Evolutionary conservation across 2,329 filamentous ascomycete genomes (phyloP).

Genomic region (Fusarium veterinarium): DNA sequence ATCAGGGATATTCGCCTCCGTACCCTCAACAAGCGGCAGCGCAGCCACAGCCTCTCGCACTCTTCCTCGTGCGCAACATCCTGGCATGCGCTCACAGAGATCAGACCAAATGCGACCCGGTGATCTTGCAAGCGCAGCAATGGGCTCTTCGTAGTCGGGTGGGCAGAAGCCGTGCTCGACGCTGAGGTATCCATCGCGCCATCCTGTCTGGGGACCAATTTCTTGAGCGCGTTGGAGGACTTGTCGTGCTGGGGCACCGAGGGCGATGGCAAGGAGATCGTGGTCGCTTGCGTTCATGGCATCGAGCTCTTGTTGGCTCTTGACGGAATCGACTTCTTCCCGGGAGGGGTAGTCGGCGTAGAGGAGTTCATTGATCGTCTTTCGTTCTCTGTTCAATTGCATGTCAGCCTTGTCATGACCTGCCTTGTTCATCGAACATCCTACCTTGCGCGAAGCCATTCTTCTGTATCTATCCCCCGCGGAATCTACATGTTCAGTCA

Average conservation of each 20-base stretch:
- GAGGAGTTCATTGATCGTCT: slow-evolving; percentile 60
- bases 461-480: slow-evolving; percentile 56
- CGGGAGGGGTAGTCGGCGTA: slow-evolving; percentile 57
- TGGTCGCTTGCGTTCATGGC: slow-evolving; percentile 59
- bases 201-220: slow-evolving; percentile 62
- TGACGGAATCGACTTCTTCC: slow-evolving; percentile 53
- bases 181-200: slow-evolving; percentile 55
- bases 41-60: slow-evolving; percentile 62
- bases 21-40: slow-evolving; percentile 61
- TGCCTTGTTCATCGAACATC: not conserved
- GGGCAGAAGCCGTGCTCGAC: slow-evolving; percentile 64
- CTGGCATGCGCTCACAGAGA: slow-evolving; percentile 64
- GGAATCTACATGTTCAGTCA: slow-evolving; percentile 52
- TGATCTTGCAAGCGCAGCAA: slow-evolving; percentile 57
- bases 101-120: slow-evolving; percentile 67
- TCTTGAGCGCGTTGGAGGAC: slow-evolving; percentile 65
- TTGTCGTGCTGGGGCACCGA: slow-evolving; percentile 65
- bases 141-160: slow-evolving; percentile 61
- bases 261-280: slow-evolving; percentile 62
- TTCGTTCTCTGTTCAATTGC: slow-evolving; percentile 51
- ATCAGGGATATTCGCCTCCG: slow-evolving; percentile 61
- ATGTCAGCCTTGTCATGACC: not conserved
- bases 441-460: slow-evolving; percentile 57
- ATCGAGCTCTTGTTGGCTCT: slow-evolving; percentile 56
- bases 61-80: slow-evolving; percentile 61